Evolutionary conservation across 2,329 filamentous ascomycete species (phyloP), one percentile per base, ranked within the genome.

Genomic region (Calonectria hawksworthii): DNA sequence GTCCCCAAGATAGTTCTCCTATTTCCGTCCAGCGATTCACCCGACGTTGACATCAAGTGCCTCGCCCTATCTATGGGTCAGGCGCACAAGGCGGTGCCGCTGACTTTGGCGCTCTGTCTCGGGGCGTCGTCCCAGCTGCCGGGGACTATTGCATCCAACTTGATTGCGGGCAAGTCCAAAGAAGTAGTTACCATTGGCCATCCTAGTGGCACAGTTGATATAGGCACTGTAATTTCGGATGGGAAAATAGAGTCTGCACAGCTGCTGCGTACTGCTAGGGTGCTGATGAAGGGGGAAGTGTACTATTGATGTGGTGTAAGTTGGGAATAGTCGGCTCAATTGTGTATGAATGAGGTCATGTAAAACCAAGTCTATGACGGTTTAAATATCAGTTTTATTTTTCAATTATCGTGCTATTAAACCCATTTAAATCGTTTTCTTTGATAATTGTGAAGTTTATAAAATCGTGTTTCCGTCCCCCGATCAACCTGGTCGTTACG

Each of bases 1-100:
- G 89, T 94, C 1, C 93, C 93, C 1, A 93, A 94, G 81, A 91
- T 94, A 47, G 90, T 85, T 21, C 78, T 88, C 23, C 73, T 90
- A 6, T 83, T 90, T 13, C 87, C 87, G 21, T 78, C 84, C 0
- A 82, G 80, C 28, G 75, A 68, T 28, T 75, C 79, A 16, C 69
- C 76, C 13, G 79, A 80, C 38, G 78, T 85, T 2, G 85, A 88
- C 77, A 83, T 90, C 36, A 83, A 84, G 38, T 89, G 87, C 66
- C 82, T 88, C 3, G 89, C 89, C 6, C 83, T 92, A 68, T 91
- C 89, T 1, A 90, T 91, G 69, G 89, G 88, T 1, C 89, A 91
- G 74, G 89, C 89, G 6, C 90, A 92, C 82, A 88, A 87, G 75
- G 90, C 90, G 11, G 86, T 90, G 3, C 90, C 90, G 1, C 86